Conservation (phyloP, 768 basidiomycete species). For the Trametes maxima region DNA sequence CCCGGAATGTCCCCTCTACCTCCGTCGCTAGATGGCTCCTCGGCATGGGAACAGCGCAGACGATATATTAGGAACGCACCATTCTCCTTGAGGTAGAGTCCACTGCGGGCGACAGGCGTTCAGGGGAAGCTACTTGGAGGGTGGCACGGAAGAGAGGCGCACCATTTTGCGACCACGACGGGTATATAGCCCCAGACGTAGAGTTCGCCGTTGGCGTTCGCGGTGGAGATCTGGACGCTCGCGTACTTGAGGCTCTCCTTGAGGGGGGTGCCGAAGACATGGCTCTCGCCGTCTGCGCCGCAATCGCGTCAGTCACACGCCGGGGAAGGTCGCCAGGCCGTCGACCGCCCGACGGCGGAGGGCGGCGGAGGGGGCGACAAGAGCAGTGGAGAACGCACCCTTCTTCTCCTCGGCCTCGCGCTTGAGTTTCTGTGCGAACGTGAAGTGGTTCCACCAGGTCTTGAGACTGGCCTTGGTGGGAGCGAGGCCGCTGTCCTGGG, state of each 20-base stretch:
- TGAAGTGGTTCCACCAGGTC: constrained; percentile 85
- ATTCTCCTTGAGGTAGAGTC: constrained; percentile 92
- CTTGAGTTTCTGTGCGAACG: constrained; percentile 62
- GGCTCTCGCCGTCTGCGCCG: constrained; percentile 40
- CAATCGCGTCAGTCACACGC: constrained; percentile 22
- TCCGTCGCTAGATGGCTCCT: constrained; percentile 66
- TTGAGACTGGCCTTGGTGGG: constrained; percentile 47
- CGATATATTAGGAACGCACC: constrained; percentile 46
- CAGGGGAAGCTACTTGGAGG: constrained; percentile 10
- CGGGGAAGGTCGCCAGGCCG: constrained; percentile 3
- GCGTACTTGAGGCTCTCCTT: constrained; percentile 84
- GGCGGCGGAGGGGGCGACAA: background rate
- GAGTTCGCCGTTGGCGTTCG: constrained; percentile 77
- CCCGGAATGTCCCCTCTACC: constrained; percentile 90
- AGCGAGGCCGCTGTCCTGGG: constrained; percentile 17
- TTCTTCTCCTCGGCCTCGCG: constrained; percentile 50
- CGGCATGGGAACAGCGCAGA: background rate
- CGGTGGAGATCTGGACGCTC: constrained; percentile 91
- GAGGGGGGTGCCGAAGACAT: constrained; percentile 86
- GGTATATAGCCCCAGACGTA: constrained; percentile 96
- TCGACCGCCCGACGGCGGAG: background rate
- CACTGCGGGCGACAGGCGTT: constrained; percentile 48
- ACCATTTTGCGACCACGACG: constrained; percentile 98
- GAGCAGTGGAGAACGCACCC: constrained; percentile 37
- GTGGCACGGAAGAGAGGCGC: constrained; percentile 31